Conservation (phyloP, 495 filamentous ascomycete genomes). For the Halenospora varia region DNA sequence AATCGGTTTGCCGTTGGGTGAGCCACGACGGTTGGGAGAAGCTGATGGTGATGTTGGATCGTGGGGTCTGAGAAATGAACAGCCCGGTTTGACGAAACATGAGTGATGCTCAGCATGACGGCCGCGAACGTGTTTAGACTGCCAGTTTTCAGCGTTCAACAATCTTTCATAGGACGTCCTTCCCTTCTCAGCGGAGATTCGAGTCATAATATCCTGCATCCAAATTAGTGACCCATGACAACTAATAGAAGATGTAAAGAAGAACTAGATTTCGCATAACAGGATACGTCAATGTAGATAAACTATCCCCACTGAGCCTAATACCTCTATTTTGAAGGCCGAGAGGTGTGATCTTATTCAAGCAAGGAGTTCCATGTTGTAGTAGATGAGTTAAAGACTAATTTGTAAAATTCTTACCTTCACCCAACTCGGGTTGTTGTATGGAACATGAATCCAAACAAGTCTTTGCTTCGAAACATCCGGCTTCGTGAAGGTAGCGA, state of each 20-base stretch:
- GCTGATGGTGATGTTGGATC: too few relatives aligned
- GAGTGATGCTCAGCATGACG: constrained; percentile 41
- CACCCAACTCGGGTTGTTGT: constrained; percentile 64
- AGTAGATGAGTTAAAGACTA: too few relatives aligned
- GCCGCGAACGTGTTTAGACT: constrained; percentile 39
- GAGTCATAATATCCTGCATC: constrained; percentile 2
- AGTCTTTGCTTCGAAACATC: constrained; percentile 37
- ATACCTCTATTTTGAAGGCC: too few relatives aligned
- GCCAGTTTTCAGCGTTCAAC: constrained; percentile 47
- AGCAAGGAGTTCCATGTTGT: too few relatives aligned
- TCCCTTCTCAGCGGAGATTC: constrained; percentile 18
- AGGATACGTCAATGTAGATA: too few relatives aligned
- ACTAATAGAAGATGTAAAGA: too few relatives aligned
- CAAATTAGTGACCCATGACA: too few relatives aligned
- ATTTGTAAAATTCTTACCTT: too few relatives aligned
- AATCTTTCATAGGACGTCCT: constrained; percentile 36
- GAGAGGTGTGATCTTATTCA: too few relatives aligned
- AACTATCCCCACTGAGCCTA: too few relatives aligned
- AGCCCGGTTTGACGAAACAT: constrained; percentile 40
- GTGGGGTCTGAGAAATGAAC: constrained; percentile 40
- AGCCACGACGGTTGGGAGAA: constrained; percentile 5
- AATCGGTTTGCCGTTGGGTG: constrained; percentile 11
- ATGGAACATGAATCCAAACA: constrained; percentile 65
- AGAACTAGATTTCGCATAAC: too few relatives aligned
- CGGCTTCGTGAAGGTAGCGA: constrained; percentile 9